Conservation (phyloP, 768 basidiomycete species). For the Pisolithus tinctorius region DNA sequence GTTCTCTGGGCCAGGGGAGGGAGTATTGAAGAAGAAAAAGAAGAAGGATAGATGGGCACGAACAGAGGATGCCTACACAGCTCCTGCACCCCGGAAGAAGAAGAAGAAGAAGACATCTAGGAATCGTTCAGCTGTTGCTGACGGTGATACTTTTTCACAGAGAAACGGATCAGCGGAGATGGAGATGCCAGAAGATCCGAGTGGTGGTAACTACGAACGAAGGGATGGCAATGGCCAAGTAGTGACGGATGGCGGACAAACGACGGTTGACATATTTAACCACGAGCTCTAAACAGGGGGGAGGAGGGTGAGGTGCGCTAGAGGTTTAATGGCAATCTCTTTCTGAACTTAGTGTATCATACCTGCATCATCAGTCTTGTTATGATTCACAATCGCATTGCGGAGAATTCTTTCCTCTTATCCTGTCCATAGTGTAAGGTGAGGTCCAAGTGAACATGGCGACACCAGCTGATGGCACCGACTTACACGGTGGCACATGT, state of each 20-base stretch:
- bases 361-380: no score
- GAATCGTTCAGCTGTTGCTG: slow-evolving; percentile 37
- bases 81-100: slow-evolving; percentile 14
- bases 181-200: slow-evolving; percentile 58
- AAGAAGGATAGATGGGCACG: slow-evolving; percentile 87
- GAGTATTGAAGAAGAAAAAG: slow-evolving; percentile 56
- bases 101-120: slow-evolving; percentile 57
- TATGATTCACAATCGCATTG: no score
- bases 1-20: slow-evolving; percentile 33
- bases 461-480: no score
- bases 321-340: no score
- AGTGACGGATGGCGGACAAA: slow-evolving; percentile 11
- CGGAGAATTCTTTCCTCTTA: no score
- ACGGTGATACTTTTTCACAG: slow-evolving; percentile 28
- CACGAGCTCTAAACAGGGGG: slow-evolving; percentile 52
- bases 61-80: slow-evolving; percentile 75
- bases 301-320: no score
- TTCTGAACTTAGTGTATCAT: no score
- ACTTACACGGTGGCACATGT: no score
- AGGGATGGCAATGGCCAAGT: slow-evolving; percentile 8
- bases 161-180: slow-evolving; percentile 38
- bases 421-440: no score
- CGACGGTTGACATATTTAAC: slow-evolving; percentile 45
- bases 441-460: no score
- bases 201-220: slow-evolving; percentile 57